phyloP scores from a whole-genome alignment of 805 yeast species.

The Metschnikowia aberdeeniae region DNA sequence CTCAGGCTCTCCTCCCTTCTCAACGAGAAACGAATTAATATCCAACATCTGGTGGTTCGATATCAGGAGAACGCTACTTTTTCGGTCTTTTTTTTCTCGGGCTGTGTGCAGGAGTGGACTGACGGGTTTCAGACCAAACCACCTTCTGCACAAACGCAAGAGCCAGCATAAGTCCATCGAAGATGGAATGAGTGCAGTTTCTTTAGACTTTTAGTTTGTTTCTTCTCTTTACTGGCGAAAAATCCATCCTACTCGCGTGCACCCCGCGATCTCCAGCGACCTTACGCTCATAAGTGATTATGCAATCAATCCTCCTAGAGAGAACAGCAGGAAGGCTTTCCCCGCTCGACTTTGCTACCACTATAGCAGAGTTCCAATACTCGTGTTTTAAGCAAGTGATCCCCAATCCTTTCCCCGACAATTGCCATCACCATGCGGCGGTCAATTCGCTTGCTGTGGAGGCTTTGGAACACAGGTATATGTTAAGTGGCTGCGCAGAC shows the following conservation, averaged over 20 bases:
- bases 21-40: conserved; percentile 85
- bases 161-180: too few relatives aligned
- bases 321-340: conserved; percentile 25
- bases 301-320: conserved; percentile 40
- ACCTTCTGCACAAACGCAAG: too few relatives aligned
- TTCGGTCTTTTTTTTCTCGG: conserved; percentile 1
- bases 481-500: conserved; percentile 74
- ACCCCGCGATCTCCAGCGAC: neutral
- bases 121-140: too few relatives aligned
- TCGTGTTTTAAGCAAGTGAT: conserved; percentile 24
- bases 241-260: too few relatives aligned
- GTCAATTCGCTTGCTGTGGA: conserved; percentile 63
- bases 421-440: conserved; percentile 47
- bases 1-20: conserved; percentile 96
- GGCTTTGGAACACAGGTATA: conserved; percentile 35
- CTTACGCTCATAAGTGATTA: conserved; percentile 9
- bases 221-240: too few relatives aligned
- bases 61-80: neutral
- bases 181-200: too few relatives aligned
- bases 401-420: conserved; percentile 33
- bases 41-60: conserved; percentile 66
- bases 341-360: conserved; percentile 31
- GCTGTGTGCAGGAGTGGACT: neutral
- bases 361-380: conserved; percentile 36
- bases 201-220: too few relatives aligned